phyloP scores from a whole-genome alignment of 1,139 yeast species.

The Diutina sp. region DNA sequence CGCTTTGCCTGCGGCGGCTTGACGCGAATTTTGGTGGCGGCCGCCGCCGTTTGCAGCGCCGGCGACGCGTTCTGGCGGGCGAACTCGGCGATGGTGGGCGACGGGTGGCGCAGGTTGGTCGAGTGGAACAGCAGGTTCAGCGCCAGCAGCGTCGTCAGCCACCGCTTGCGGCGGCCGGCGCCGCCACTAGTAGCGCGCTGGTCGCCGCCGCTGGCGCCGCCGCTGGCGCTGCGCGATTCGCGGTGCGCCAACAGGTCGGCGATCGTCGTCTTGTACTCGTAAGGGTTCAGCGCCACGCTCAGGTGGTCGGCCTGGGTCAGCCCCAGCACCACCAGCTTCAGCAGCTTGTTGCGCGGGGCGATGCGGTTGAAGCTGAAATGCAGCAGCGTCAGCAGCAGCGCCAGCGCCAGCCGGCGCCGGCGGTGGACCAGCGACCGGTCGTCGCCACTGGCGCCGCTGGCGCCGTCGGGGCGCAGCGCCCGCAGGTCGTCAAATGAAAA shows the following conservation, averaged over 20 bases:
- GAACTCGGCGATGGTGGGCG: constrained; percentile 1
- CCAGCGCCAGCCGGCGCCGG: not conserved
- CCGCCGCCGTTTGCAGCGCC: not conserved
- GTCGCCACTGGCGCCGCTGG: not conserved
- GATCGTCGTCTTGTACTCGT: not conserved
- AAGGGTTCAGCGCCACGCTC: not conserved
- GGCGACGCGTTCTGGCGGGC: not conserved
- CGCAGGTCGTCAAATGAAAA: not conserved
- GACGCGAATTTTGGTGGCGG: not conserved
- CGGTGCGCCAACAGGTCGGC: constrained; percentile 1
- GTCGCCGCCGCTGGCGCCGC: not conserved
- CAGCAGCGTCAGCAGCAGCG: not conserved
- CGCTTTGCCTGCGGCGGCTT: not conserved
- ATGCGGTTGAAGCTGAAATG: constrained; percentile 1
- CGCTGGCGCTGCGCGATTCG: not conserved
- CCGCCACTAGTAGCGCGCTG: not conserved
- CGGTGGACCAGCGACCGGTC: not conserved
- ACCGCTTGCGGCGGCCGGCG: not conserved
- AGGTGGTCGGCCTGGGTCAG: not conserved
- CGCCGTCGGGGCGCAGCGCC: not conserved
- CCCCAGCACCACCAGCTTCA: not conserved
- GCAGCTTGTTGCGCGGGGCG: not conserved
- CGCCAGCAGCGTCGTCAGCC: not conserved
- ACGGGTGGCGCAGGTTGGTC: constrained; percentile 2
- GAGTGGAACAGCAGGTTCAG: constrained; percentile 1